phyloP scores from a whole-genome alignment of 495 filamentous ascomycete genomes.

The Hypoxylon perforatum region DNA sequence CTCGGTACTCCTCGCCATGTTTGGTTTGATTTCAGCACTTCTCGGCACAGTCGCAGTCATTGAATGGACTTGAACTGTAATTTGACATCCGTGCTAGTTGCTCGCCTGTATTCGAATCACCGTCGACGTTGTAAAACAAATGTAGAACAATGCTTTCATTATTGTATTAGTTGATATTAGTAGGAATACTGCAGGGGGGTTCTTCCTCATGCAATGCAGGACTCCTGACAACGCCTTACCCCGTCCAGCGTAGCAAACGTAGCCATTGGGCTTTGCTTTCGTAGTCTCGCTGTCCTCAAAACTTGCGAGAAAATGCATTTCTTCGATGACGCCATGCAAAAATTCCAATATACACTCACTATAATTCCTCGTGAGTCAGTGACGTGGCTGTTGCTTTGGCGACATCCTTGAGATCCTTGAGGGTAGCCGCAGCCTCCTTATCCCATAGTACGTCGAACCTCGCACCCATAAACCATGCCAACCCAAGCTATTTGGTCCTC shows the following conservation, averaged over 20 bases:
- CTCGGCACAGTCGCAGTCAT: conserved; percentile 96
- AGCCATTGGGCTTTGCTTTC: conserved; percentile 7
- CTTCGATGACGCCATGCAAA: conserved; percentile 11
- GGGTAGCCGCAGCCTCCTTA: conserved; percentile 42
- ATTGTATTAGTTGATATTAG: conserved; percentile 41
- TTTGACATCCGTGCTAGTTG: conserved; percentile 97
- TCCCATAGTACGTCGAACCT: conserved; percentile 62
- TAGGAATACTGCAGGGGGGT: conserved; percentile 16
- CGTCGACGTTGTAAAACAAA: not conserved
- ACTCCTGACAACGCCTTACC: conserved; percentile 15
- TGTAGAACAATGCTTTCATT: conserved; percentile 4
- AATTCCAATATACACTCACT: conserved; percentile 23
- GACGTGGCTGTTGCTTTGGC: conserved; percentile 36
- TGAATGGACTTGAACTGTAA: conserved; percentile 83
- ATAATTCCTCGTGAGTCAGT: conserved; percentile 56
- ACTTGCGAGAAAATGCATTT: conserved; percentile 15
- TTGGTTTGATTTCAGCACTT: conserved; percentile 68
- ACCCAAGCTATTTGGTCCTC: conserved; percentile 62
- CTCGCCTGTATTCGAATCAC: not conserved
- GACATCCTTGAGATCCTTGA: conserved; percentile 44
- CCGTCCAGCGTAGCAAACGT: not conserved
- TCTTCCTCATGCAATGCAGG: conserved; percentile 10
- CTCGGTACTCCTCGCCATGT: conserved; percentile 50
- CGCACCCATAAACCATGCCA: conserved; percentile 75
- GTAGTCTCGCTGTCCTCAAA: not conserved